These are phyloP conservation scores for Mycena citricolor DNA, from an alignment of 1,284 basidiomycete species.

Conservation along the genomic window DNA sequence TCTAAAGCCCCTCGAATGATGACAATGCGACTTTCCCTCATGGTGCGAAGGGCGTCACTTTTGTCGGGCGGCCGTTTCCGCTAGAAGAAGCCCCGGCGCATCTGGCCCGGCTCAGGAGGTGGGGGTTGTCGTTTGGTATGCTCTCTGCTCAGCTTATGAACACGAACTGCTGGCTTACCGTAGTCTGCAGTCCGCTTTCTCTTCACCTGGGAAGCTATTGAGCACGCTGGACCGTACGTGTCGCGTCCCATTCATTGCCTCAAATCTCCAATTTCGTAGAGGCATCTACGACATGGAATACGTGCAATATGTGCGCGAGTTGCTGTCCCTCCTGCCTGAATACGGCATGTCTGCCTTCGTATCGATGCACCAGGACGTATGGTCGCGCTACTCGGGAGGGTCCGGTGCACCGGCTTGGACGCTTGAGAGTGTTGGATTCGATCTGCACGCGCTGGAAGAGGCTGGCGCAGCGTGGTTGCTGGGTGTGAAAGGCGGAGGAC, in stretches of 20 bases:
- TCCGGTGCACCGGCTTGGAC: slow-evolving; percentile 95
- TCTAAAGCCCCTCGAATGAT: slow-evolving; percentile 58
- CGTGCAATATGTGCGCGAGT: slow-evolving; percentile 71
- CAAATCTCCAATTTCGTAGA: slow-evolving; percentile 37
- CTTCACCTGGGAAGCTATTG: slow-evolving; percentile 95
- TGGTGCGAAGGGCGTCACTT: slow-evolving; percentile 64
- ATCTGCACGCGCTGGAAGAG: slow-evolving; percentile 72
- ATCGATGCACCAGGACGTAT: slow-evolving; percentile 88
- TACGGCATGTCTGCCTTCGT: slow-evolving; percentile 86
- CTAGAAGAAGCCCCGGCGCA: slow-evolving; percentile 82
- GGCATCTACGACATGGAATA: slow-evolving; percentile 85
- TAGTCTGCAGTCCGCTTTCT: slow-evolving; percentile 71
- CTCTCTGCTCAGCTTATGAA: slow-evolving; percentile 15
- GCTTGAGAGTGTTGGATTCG: slow-evolving; percentile 76
- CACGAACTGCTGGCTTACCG: no score
- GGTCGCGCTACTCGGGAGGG: slow-evolving; percentile 93
- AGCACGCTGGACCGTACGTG: slow-evolving; percentile 85
- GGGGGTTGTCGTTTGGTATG: slow-evolving; percentile 86
- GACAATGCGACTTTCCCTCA: slow-evolving; percentile 63
- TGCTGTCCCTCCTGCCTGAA: slow-evolving; percentile 77
- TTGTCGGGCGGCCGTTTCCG: slow-evolving; percentile 83
- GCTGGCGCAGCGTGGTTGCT: slow-evolving; percentile 83
- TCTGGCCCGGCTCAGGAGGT: slow-evolving; percentile 74
- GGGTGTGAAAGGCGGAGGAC: slow-evolving; percentile 75
- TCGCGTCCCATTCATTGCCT: neutral